phyloP scores from a whole-genome alignment of 169 alveolate species.

The Plasmodium vinckei region DNA sequence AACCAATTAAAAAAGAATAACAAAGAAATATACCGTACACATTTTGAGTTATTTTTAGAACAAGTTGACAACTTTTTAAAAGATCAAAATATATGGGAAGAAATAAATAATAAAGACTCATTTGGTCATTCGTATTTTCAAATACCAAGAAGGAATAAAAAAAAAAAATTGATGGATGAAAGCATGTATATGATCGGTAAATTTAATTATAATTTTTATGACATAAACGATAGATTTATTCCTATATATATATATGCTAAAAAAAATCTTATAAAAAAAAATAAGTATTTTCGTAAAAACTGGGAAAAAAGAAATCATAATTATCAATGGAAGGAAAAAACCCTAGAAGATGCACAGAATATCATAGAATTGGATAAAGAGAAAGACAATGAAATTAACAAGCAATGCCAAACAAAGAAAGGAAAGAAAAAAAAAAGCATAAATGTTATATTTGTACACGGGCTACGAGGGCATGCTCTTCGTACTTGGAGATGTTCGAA shows the following conservation, averaged over 20 bases:
- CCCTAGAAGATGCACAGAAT: neutral
- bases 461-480: constrained; percentile 56
- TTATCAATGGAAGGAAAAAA: neutral
- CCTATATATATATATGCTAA: constrained; percentile 51
- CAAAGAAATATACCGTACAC: neutral
- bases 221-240: constrained; percentile 21
- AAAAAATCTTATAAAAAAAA: constrained; percentile 31
- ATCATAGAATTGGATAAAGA: neutral
- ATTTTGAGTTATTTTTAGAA: constrained; percentile 46
- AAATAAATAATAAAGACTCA: constrained; percentile 9
- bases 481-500: constrained; percentile 75
- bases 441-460: constrained; percentile 58
- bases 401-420: neutral
- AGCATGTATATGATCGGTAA: constrained; percentile 55
- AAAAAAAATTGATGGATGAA: constrained; percentile 37
- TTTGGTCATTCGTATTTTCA: constrained; percentile 1
- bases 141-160: constrained; percentile 24
- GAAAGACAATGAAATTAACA: neutral
- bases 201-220: constrained; percentile 55
- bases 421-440: constrained; percentile 19
- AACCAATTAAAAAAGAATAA: neutral
- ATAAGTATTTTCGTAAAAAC: constrained; percentile 2
- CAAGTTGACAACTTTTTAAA: constrained; percentile 42
- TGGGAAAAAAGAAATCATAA: neutral
- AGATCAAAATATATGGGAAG: constrained; percentile 7